A percentile compares a stretch with the other conserved stretches of the same genome.
Conservation (phyloP, 805 yeast genomes). For the Scheffersomyces coipomensis region DNA sequence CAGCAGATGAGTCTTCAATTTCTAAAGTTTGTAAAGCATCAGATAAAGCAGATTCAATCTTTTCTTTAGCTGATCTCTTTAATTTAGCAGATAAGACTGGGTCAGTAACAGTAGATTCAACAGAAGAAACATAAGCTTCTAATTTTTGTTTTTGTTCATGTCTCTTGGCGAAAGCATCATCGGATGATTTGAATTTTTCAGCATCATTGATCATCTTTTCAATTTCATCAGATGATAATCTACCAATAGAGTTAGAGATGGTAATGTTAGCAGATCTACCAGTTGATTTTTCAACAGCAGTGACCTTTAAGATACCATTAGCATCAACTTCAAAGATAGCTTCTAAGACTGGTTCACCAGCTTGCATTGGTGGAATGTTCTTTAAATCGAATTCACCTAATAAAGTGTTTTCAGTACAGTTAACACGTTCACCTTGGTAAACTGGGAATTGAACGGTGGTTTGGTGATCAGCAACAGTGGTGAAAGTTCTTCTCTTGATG, state of each 20-base stretch:
- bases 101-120: slow-evolving; percentile 95
- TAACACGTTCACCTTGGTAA: slow-evolving; percentile 52
- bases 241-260: slow-evolving; percentile 50
- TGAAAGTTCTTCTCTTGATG: slow-evolving; percentile 50
- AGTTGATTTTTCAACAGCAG: slow-evolving; percentile 49
- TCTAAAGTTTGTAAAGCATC: slow-evolving; percentile 98
- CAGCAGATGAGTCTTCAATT: slow-evolving; percentile 94
- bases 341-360: slow-evolving; percentile 52
- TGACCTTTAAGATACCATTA: slow-evolving; percentile 50
- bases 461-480: slow-evolving; percentile 52
- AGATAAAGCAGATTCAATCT: slow-evolving; percentile 95
- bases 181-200: slow-evolving; percentile 85
- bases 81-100: slow-evolving; percentile 96
- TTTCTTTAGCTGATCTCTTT: slow-evolving; percentile 96
- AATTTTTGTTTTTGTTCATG: slow-evolving; percentile 99
- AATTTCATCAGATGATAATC: slow-evolving; percentile 48
- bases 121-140: slow-evolving; percentile 96
- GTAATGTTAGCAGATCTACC: slow-evolving; percentile 51
- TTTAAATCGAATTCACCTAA: slow-evolving; percentile 51
- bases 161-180: slow-evolving; percentile 98
- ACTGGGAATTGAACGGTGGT: slow-evolving; percentile 52
- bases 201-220: slow-evolving; percentile 50
- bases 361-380: slow-evolving; percentile 51
- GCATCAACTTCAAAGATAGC: slow-evolving; percentile 51
- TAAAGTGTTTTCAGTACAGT: slow-evolving; percentile 50